Conservation (phyloP, 2,329 filamentous ascomycete genomes). For the Trichoderma arundinaceum region DNA sequence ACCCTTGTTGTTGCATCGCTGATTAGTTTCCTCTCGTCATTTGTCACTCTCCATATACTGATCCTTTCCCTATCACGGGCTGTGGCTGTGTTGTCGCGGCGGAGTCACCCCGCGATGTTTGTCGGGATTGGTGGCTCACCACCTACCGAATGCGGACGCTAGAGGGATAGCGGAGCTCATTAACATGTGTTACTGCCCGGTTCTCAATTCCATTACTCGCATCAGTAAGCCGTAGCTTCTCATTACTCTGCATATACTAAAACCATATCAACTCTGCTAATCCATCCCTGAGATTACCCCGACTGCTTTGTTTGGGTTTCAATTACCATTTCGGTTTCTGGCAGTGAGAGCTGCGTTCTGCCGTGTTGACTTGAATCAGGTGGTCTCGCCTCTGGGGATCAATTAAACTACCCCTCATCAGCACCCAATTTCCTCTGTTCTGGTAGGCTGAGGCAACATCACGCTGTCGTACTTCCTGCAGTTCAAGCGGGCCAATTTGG, state of each 20-base stretch:
- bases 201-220: not conserved
- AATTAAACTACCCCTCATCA: slow-evolving; percentile 29
- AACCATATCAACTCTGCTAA: not conserved
- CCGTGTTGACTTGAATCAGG: slow-evolving; percentile 1
- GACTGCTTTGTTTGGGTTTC: not conserved
- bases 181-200: not conserved
- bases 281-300: no score
- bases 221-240: not conserved
- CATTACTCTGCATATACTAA: not conserved
- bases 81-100: not conserved
- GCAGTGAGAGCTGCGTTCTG: slow-evolving; percentile 1
- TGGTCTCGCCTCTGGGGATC: slow-evolving; percentile 7
- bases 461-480: slow-evolving; percentile 15
- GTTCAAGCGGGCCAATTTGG: slow-evolving; percentile 20
- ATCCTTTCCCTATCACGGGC: not conserved
- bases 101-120: slow-evolving; percentile 24
- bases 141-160: slow-evolving; percentile 25
- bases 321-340: not conserved
- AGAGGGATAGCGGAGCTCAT: not conserved
- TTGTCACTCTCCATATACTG: not conserved
- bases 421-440: slow-evolving; percentile 25
- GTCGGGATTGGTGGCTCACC: slow-evolving; percentile 17
- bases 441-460: slow-evolving; percentile 30
- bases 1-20: not conserved
- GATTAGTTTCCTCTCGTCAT: not conserved